These are phyloP conservation scores for Russula vinacea DNA, from an alignment of 768 basidiomycete species.

Conservation along the genomic window DNA sequence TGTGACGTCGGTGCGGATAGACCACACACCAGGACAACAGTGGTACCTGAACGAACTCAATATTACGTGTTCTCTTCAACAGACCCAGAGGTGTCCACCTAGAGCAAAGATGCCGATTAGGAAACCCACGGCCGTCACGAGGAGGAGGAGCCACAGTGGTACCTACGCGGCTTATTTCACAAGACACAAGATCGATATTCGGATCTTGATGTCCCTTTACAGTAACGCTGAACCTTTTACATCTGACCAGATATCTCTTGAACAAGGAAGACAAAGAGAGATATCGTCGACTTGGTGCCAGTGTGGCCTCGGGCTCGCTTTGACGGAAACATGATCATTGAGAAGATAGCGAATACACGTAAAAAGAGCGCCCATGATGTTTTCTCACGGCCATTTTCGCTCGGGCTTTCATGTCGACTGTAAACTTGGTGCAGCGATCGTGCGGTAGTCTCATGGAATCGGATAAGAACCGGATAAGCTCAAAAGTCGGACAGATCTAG, in stretches of 20 bases:
- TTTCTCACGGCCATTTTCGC: too few relatives aligned
- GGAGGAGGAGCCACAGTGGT: background rate
- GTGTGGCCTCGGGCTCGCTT: background rate
- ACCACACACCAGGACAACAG: background rate
- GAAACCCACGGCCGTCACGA: background rate
- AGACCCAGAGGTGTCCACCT: background rate
- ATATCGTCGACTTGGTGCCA: background rate
- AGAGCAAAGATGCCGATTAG: background rate
- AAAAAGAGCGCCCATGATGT: background rate
- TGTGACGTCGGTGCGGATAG: background rate
- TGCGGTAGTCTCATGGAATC: background rate
- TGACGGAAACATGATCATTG: background rate
- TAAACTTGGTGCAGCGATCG: background rate
- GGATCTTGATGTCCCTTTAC: background rate
- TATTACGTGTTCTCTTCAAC: background rate
- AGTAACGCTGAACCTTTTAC: background rate
- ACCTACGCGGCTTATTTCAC: background rate
- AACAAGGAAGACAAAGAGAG: background rate
- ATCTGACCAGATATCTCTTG: background rate
- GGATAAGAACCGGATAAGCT: too few relatives aligned
- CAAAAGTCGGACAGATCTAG: background rate
- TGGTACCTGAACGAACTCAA: constrained; percentile 5
- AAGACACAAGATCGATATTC: background rate
- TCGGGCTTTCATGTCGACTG: background rate
- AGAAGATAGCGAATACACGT: background rate